Base-by-base conservation (phyloP, 257 asterid species). In the Solanum raphanifolium region DNA sequence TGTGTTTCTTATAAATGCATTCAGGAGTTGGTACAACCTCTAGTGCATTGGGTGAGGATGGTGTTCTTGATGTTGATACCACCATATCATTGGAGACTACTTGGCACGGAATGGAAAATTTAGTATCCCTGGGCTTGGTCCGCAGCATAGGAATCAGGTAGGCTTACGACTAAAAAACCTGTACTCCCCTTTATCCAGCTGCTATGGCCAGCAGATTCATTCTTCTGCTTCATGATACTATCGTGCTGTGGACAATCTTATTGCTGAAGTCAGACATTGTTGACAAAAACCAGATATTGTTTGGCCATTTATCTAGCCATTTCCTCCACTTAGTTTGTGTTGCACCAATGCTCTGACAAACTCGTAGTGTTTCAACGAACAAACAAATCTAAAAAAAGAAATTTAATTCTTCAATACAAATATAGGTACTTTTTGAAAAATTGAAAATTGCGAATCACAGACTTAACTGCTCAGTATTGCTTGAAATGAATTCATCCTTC, bases 101-200 rank as follows among this genome's bases (percentile, higher is more conserved):
- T n/a, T 94, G 95, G 96, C 95, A 88, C 81, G 91, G 92, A 13
- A 94, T 94, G 96, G 96, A 94, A 88, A 91, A 92, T 78, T 65
- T 94, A 27, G 94, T 92, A 83, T 90, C 95, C 46, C 60, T 88
- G 89, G 96, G 95, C 74, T 90, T 94, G 83, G 96, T 88, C 35
- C 93, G 93, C 85, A 94, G 95, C 91, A 94, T 94, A 23, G 96
- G 96, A 76, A 93, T 94, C 91, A 92, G 96, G 96, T 92, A 62
- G 12, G 13, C 23, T 34, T 5, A 29, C 13, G 25, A 66, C 41
- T 86, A 6, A 31, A 86, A 48, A 32, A 43, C 15, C 25, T 43
- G 36, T 62, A 32, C 16, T 60, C 5, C 18, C n/a, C 83, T 66
- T 18, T 62, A 34, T 72, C 38, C 71, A 81, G 68, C 41, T 86